A percentile compares a stretch with the other conserved stretches of the same genome.
These are phyloP conservation scores for Solanum pimpinellifolium DNA, from an alignment of 257 asterid genomes.

Conservation along the genomic window DNA sequence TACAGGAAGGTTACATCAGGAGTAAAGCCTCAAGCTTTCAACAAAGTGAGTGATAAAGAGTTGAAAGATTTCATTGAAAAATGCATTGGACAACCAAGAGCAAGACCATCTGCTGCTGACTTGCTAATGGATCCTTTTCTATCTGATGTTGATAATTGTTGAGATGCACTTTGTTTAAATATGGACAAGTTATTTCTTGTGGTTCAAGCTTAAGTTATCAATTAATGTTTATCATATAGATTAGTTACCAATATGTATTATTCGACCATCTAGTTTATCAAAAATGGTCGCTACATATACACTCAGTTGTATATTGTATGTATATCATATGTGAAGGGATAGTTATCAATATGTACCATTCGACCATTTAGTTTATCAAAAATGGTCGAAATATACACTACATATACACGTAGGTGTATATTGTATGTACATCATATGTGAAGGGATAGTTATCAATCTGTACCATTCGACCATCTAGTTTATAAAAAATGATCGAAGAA, in stretches of 20 bases:
- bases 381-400: no score
- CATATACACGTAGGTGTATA: no score
- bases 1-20: slow-evolving; percentile 19
- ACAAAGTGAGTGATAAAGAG: slow-evolving; percentile 11
- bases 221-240: neutral
- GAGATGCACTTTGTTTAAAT: neutral
- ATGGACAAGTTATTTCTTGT: neutral
- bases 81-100: slow-evolving; percentile 18
- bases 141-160: neutral
- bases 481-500: neutral
- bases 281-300: no score
- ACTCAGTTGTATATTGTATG: no score
- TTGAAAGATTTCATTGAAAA: slow-evolving; percentile 13
- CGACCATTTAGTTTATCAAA: no score
- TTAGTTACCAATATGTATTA: neutral
- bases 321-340: no score
- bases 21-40: slow-evolving; percentile 14
- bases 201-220: neutral
- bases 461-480: neutral
- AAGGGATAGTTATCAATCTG: neutral
- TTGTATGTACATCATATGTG: neutral
- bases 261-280: neutral
- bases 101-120: slow-evolving; percentile 16
- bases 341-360: no score
- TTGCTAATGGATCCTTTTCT: slow-evolving; percentile 15